Conservation (phyloP, 2,329 filamentous ascomycete genomes). For the Akanthomyces uredinophilus region DNA sequence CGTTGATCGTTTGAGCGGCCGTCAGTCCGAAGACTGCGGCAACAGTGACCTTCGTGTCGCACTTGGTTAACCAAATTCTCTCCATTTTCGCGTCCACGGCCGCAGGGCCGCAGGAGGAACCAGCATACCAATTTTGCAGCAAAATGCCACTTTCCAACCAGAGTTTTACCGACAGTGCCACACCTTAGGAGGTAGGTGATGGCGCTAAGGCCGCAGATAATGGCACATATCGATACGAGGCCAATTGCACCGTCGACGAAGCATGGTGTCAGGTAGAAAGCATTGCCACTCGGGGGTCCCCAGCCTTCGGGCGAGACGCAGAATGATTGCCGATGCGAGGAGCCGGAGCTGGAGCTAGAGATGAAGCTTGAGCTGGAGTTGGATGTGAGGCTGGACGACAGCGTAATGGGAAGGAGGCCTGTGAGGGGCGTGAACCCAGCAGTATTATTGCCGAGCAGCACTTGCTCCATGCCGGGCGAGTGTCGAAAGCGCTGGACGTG, state of each 20-base stretch:
- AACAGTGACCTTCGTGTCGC: constrained; percentile 43
- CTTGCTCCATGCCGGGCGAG: constrained; percentile 12
- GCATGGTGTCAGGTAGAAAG: constrained; percentile 87
- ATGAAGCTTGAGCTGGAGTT: constrained; percentile 11
- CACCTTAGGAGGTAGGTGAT: constrained; percentile 69
- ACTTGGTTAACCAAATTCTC: constrained; percentile 11
- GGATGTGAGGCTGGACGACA: constrained; percentile 12
- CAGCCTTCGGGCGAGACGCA: constrained; percentile 83
- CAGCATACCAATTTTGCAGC: constrained; percentile 67
- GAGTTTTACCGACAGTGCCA: constrained; percentile 55
- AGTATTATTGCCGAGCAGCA: constrained; percentile 12
- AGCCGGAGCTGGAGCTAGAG: constrained; percentile 31
- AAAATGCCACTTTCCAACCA: constrained; percentile 82
- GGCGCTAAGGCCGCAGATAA: constrained; percentile 67
- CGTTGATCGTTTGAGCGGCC: constrained; percentile 60
- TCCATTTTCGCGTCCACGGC: constrained; percentile 12
- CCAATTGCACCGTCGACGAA: constrained; percentile 85
- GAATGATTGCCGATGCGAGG: constrained; percentile 55
- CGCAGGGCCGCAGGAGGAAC: not conserved
- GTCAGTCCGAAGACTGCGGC: constrained; percentile 63
- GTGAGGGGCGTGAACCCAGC: constrained; percentile 11
- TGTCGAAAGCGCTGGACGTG: constrained; percentile 14
- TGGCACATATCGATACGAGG: constrained; percentile 66
- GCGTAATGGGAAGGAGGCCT: constrained; percentile 10
- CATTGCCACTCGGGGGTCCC: constrained; percentile 73